Conservation (phyloP, 2,329 filamentous ascomycete genomes). For the Aureobasidium subglaciale region DNA sequence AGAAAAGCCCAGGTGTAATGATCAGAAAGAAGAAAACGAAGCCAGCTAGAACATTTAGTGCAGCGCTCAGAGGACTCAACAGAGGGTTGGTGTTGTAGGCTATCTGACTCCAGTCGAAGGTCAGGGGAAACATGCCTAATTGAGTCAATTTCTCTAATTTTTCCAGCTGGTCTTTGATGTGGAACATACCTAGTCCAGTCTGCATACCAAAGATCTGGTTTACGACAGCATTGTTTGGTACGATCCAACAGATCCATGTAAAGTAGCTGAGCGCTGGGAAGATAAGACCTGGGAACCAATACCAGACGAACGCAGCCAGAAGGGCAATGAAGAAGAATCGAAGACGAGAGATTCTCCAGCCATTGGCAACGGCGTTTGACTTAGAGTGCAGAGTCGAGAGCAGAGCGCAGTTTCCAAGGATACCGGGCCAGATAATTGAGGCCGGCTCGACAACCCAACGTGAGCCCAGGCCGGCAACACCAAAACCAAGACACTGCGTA, state of each 20-base stretch:
- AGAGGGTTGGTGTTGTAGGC: constrained; percentile 73
- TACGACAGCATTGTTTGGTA: constrained; percentile 76
- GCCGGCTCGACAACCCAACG: constrained; percentile 77
- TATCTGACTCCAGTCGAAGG: constrained; percentile 88
- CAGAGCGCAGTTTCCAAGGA: constrained; percentile 82
- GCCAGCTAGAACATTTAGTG: constrained; percentile 37
- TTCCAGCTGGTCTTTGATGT: too few relatives aligned
- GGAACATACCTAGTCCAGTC: constrained; percentile 63
- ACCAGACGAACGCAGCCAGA: constrained; percentile 66
- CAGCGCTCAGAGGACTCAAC: constrained; percentile 32
- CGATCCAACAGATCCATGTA: constrained; percentile 83
- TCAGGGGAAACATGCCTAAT: constrained; percentile 61
- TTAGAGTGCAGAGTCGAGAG: constrained; percentile 73
- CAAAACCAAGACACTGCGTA: constrained; percentile 79
- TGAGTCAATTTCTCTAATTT: too few relatives aligned
- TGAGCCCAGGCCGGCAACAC: constrained; percentile 74
- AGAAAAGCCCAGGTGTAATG: constrained; percentile 38
- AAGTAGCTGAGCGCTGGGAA: constrained; percentile 84
- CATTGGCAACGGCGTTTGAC: constrained; percentile 69
- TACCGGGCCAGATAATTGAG: constrained; percentile 88
- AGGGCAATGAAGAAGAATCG: constrained; percentile 76
- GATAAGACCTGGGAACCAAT: constrained; percentile 75
- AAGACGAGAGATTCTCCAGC: constrained; percentile 62
- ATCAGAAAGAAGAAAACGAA: constrained; percentile 40
- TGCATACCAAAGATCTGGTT: constrained; percentile 82